Evolutionary conservation across 768 basidiomycete genomes (phyloP).

Genomic region (Tephrocybe sp.): DNA sequence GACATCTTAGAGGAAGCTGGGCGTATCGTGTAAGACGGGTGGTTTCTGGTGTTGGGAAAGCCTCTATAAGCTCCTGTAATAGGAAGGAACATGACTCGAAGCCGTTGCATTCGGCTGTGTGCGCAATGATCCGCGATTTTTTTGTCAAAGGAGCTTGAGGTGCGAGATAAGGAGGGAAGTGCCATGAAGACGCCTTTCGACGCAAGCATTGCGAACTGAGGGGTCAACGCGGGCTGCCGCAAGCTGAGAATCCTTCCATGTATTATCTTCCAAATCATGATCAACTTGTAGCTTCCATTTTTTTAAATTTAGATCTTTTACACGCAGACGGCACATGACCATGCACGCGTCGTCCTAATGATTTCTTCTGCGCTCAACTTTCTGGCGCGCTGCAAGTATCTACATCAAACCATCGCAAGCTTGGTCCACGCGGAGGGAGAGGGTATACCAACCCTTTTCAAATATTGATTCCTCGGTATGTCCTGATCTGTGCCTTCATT

Average conservation of each 20-base stretch:
- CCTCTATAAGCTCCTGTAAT: neutral
- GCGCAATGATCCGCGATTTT: neutral
- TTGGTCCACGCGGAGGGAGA: too few relatives aligned
- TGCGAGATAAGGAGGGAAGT: neutral
- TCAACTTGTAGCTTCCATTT: too few relatives aligned
- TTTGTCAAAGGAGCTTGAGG: neutral
- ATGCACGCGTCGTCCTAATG: too few relatives aligned
- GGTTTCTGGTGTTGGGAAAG: neutral
- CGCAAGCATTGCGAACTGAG: too few relatives aligned
- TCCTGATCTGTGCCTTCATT: conserved; percentile 31
- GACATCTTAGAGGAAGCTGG: conserved; percentile 19
- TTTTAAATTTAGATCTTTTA: too few relatives aligned
- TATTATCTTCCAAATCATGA: too few relatives aligned
- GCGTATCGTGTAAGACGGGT: neutral
- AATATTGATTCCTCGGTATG: conserved; percentile 33
- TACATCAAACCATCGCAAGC: too few relatives aligned
- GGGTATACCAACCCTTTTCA: conserved; percentile 7
- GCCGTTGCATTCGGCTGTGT: neutral
- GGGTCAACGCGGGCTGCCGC: too few relatives aligned
- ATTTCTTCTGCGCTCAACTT: too few relatives aligned
- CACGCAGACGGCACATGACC: too few relatives aligned
- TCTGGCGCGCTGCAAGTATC: too few relatives aligned
- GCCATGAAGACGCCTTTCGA: neutral
- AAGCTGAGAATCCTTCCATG: too few relatives aligned
- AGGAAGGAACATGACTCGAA: neutral